These are phyloP conservation scores for Fusarium torreyae DNA, from an alignment of 2,329 filamentous ascomycete species.

Conservation along the genomic window DNA sequence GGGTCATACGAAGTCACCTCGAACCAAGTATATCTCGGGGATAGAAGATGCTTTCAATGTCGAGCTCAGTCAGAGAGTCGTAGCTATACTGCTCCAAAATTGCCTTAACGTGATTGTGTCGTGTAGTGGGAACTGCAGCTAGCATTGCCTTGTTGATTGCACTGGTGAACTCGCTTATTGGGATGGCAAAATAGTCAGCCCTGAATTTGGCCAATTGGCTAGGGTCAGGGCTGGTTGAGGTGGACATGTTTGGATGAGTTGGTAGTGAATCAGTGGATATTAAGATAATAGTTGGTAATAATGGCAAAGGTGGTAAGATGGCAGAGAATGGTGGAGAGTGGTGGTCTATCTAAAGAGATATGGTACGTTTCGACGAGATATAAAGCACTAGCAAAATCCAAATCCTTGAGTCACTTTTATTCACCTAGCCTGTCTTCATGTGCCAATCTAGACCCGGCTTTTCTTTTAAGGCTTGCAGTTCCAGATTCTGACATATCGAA, in stretches of 20 bases:
- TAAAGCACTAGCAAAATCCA: too few relatives aligned
- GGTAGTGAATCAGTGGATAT: too few relatives aligned
- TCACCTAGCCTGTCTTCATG: too few relatives aligned
- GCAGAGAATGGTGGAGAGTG: too few relatives aligned
- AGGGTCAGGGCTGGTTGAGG: neutral
- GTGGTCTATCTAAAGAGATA: too few relatives aligned
- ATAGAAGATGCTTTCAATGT: neutral
- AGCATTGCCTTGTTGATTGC: neutral
- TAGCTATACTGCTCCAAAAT: neutral
- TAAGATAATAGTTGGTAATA: too few relatives aligned
- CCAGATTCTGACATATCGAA: too few relatives aligned
- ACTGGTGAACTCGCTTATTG: neutral
- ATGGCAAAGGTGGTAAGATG: too few relatives aligned
- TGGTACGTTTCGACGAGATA: too few relatives aligned
- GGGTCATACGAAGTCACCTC: neutral
- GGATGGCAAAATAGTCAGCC: neutral
- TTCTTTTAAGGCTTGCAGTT: too few relatives aligned
- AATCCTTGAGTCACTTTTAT: too few relatives aligned
- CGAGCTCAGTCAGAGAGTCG: neutral
- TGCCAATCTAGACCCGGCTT: too few relatives aligned
- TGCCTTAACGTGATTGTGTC: neutral
- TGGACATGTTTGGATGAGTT: neutral
- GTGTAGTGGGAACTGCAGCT: neutral
- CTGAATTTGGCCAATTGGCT: neutral
- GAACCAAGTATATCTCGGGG: neutral